phyloP scores from a whole-genome alignment of 2,329 filamentous ascomycete species.

The Penicillium sp. region DNA sequence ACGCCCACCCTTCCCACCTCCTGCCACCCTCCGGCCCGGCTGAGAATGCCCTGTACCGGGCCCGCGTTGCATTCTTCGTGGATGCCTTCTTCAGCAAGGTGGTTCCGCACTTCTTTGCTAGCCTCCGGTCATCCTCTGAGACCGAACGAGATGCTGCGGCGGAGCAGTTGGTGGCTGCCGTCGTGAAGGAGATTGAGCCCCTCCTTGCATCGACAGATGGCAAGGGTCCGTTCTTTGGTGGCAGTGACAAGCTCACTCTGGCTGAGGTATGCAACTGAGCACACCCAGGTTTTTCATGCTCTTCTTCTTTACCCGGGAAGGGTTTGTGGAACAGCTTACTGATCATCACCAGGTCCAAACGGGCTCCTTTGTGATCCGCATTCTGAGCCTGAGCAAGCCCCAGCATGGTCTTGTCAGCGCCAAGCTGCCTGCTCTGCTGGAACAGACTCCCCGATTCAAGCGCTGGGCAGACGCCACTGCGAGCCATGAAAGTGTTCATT shows the following conservation, averaged over 20 bases:
- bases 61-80: constrained; percentile 68
- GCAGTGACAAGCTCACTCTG: constrained; percentile 63
- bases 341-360: constrained; percentile 52
- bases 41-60: constrained; percentile 60
- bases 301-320: background rate
- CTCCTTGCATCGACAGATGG: constrained; percentile 53
- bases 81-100: constrained; percentile 67
- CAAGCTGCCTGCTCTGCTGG: constrained; percentile 48
- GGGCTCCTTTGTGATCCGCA: constrained; percentile 65
- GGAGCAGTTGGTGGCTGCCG: constrained; percentile 53
- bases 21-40: constrained; percentile 54
- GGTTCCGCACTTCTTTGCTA: constrained; percentile 47
- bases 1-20: constrained; percentile 66
- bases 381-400: constrained; percentile 55
- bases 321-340: constrained; percentile 3
- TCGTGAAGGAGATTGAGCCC: constrained; percentile 72
- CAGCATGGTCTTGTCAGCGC: constrained; percentile 51
- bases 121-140: constrained; percentile 48
- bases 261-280: constrained; percentile 74
- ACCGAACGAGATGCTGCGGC: constrained; percentile 52
- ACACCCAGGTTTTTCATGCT: background rate
- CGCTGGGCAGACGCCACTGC: constrained; percentile 63
- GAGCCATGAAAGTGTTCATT: constrained; percentile 63
- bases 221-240: constrained; percentile 60
- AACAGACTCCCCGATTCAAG: constrained; percentile 62